Evolutionary conservation across 768 basidiomycete genomes (phyloP), one percentile per base, ranked within the genome.

Genomic region (Pleurotus tuber-regium): DNA sequence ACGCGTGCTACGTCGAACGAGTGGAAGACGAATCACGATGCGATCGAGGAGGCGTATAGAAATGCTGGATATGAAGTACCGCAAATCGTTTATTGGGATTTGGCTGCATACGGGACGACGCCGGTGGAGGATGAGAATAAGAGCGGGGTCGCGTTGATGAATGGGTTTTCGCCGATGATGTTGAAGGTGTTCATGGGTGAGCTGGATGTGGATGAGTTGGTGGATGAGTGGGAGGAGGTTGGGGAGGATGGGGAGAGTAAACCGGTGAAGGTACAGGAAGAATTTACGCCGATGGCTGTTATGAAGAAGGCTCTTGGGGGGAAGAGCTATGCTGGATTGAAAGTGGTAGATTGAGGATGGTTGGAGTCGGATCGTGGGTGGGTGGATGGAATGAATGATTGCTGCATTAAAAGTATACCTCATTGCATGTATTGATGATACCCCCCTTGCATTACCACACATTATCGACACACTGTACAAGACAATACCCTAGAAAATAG

Each of bases 81-180:
- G 14, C 74, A 89, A 68, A 72, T 90, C 44, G 83, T 89, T 29
- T 89, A 78, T 63, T 89, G 87, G 87, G 73, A 89, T 61, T 63
- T 89, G 61, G 63, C 65, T 3, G 56, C 54, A 1, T 51, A 61
- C 1, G 50, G 47, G 39, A 74, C 75, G 41, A 67, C 66, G 7
- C 84, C 85, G 38, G 81, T 80, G 23, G 68, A 69, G 42, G 72
- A 69, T 16, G 76, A 82, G 26, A 66, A 69, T 61, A 70, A 76
- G 63, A 87, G 87, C n/a, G n/a, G n/a, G 0, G 86, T 87, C 28
- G 83, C 84, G 42, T 66, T 88, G 62, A 68, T 89, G 70, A 85
- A 76, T 60, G 88, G 87, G 43, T 88, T 83, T 60, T 85, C 83
- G 49, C 75, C 82, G 16, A 73, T 80, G 50, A 71, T 87, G 76